Evolutionary conservation across 371 early-diverging fungal genomes (phyloP), one percentile per base, ranked within the genome.

Genomic region (Saksenaea vasiformis): DNA sequence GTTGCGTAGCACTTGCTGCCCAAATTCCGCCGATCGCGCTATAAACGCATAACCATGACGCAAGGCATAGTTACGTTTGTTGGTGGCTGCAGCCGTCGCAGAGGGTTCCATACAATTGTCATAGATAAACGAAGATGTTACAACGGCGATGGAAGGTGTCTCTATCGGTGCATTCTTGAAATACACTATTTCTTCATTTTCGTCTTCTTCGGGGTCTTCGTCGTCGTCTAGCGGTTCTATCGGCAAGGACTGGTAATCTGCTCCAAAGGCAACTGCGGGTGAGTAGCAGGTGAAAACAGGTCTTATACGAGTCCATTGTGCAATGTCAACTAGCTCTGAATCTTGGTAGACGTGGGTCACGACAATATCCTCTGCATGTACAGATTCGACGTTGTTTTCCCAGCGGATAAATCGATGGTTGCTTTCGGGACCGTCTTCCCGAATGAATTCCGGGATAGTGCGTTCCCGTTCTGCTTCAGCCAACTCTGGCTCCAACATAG

Each of bases 31-130:
- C 0, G 82, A 78, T 41, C 89, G 79, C 5, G 85, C 84, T 11
- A 88, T 78, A 69, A 87, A 88, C 14, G 82, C 74, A 58, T 88
- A 87, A 9, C 84, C 82, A 44, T 88, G 85, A 15, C 71, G 71
- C 38, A 70, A 28, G 9, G 87, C 87, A 66, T 86, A 86, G 5
- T 44, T 54, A 3, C 82, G 73, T 70, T 86, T 86, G 64, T 85
- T 85, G 3, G 76, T 58, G 3, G 85, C 81, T 0, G 84, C 66
- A 2, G 58, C 67, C 0, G 73, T 62, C 3, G 82, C 82, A n/a
- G 84, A 84, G n/a, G 81, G 83, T 34, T 85, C 79, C 88, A 88
- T 88, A 55, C 88, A 88, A 57, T 73, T 66, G n/a, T 67, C 73
- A 56, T 85, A 85, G 56, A 86, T 79, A 56, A 75, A 85, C 5